phyloP scores from a whole-genome alignment of 2,329 filamentous ascomycete species.

The Pseudogymnoascus sp. region DNA sequence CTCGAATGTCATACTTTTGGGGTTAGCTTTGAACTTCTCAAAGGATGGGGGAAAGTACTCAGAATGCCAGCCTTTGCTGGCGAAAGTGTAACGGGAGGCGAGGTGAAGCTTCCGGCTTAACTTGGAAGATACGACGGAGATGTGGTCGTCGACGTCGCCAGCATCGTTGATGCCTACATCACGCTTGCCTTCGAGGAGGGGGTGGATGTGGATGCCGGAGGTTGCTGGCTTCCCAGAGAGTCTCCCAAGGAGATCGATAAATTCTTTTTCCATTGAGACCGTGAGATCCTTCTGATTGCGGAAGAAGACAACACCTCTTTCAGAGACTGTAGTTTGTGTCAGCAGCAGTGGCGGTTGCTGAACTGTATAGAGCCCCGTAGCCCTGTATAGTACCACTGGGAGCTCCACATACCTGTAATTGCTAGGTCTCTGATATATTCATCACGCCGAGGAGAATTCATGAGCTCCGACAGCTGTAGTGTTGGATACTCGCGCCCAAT shows the following conservation, averaged over 20 bases:
- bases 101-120: slow-evolving; percentile 9
- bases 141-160: slow-evolving; percentile 9
- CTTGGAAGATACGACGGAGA: slow-evolving; percentile 8
- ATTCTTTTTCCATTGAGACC: slow-evolving; percentile 24
- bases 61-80: slow-evolving; percentile 7
- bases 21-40: not conserved
- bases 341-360: not conserved
- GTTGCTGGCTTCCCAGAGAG: not conserved
- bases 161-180: slow-evolving; percentile 16
- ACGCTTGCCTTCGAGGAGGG: slow-evolving; percentile 7
- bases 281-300: slow-evolving; percentile 44
- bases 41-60: not conserved
- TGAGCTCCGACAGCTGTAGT: slow-evolving; percentile 3
- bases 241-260: not conserved
- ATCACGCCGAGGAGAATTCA: slow-evolving; percentile 8
- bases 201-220: slow-evolving; percentile 7
- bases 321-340: not conserved
- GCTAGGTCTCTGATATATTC: slow-evolving; percentile 8
- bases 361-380: not conserved
- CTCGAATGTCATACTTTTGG: slow-evolving; percentile 36
- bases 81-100: slow-evolving; percentile 7
- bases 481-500: slow-evolving; percentile 9
- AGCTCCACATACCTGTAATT: slow-evolving; percentile 1
- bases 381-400: not conserved
- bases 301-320: slow-evolving; percentile 46